Base-by-base conservation (phyloP, 306 rosid genomes). In the Acacia acuminata region DNA sequence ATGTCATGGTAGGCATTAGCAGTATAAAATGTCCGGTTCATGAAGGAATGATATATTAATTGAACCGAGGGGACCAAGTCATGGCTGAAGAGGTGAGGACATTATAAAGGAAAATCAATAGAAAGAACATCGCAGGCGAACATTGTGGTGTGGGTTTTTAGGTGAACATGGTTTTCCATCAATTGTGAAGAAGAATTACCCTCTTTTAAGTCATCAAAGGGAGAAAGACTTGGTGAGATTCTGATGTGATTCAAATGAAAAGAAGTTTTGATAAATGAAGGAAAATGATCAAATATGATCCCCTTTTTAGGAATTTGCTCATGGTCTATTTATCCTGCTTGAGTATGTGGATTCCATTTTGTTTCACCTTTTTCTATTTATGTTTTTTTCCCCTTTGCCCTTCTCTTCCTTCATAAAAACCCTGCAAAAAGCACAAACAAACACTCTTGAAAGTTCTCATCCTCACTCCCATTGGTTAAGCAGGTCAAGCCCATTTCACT, bases 241-340 rank as follows among this genome's bases (percentile, higher is more conserved):
- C 80, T 84, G 83, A 85, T 77, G 71, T 66, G 86, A 79, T 80
- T 84, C 83, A 77, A 30, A 42, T 48, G 43, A 45, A 77, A 79
- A 64, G 20, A 76, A 44, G 71, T 82, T 75, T 76, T 12, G 73
- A 68, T 58, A 51, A 66, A 65, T 53, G 68, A 50, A 61, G 68
- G 67, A 45, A 70, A 77, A 11, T 30, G 65, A 77, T 61, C 43
- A 11, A 12, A 67, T 56, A 56, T 7, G 45, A 69, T 70, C 71
- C 38, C 78, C 88, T 85, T 86, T 86, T 88, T 79, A 85, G 85
- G 82, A 81, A 65, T 86, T 83, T 89, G 96, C 47, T 82, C 87
- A 48, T 42, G 84, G 85, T 53, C 86, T 75, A 53, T 89, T 88
- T 91, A 93, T 89, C 93, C 83, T 68, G 81, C 86, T 83, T 83